Evolutionary conservation across 108 stramenopile genomes (phyloP), one percentile per base, ranked within the genome.

Genomic region (Fistulifera pelliculosa): DNA sequence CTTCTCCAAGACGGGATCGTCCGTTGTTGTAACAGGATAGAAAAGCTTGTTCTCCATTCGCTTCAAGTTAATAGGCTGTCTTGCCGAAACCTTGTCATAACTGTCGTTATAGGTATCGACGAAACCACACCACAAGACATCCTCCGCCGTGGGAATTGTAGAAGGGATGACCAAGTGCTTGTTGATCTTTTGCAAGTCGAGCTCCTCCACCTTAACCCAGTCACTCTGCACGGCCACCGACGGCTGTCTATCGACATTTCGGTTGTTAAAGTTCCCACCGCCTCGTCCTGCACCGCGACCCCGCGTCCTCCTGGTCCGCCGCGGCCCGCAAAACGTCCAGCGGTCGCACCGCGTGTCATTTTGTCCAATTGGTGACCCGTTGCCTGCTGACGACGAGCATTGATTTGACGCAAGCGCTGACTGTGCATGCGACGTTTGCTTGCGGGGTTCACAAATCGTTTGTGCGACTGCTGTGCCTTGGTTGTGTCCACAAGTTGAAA

Each of bases 1-100:
- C 59, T 93, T 87, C 64, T 96, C 94, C 50, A 99, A 74, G 28
- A 96, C 87, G 11, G 98, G 98, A 83, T 99, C 98, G 55, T 99
- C 98, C 12, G 87, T 95, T 8, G 96, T 95, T 25, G 95, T 95
- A 26, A 96, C 95, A 49, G 89, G 86, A 71, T 96, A 96, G 64
- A 95, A 97, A 48, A 84, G 85, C 65, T 79, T 89, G 57, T 87
- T 89, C 54, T 87, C 81, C 62, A 76, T 75, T 7, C 83, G 69
- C 52, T 87, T 83, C 38, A 97, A 60, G 8, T 79, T 73, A 1
- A 61, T 68, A 11, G 85, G 77, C 38, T 73, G 71, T 17, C 79
- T 58, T 24, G 93, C 74, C 6, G 87, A 74, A 38, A 90, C 72
- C 77, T 91, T 88, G 52, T 99, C 98, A 64, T 93, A 96, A 41